Conservation (phyloP, 78 protist genomes). For the Planoprotostelium fungivorum region DNA sequence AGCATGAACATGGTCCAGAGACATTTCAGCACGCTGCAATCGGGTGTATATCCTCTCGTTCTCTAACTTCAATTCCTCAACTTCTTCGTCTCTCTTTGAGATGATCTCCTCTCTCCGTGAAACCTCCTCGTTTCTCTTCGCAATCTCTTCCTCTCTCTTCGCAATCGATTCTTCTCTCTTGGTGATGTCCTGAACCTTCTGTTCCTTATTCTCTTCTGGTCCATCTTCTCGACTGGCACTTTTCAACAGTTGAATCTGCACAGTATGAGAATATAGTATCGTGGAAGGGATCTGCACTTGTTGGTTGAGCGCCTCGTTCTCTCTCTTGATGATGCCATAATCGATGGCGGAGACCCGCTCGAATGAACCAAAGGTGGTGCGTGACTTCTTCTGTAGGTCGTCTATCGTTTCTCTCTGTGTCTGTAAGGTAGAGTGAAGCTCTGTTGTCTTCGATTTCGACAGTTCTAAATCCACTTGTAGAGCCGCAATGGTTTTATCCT, state of each 20-base stretch:
- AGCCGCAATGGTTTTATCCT: background rate
- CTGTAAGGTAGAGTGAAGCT: background rate
- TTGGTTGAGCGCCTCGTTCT: background rate
- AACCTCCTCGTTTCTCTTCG: background rate
- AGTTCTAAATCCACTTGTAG: background rate
- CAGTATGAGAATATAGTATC: too few species aligned
- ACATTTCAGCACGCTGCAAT: too few species aligned
- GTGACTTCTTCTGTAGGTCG: background rate
- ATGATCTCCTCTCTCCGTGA: background rate
- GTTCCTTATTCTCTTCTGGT: background rate
- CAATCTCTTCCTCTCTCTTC: background rate
- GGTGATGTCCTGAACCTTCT: background rate
- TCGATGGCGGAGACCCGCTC: too few species aligned
- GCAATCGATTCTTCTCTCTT: too few species aligned
- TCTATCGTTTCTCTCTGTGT: background rate
- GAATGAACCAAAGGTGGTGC: too few species aligned
- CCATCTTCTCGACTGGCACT: background rate
- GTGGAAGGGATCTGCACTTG: background rate
- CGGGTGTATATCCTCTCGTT: background rate
- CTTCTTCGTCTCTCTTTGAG: background rate
- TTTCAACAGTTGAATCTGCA: too few species aligned
- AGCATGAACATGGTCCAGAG: too few species aligned
- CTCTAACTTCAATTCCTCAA: background rate
- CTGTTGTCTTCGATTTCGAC: background rate
- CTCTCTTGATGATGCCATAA: too few species aligned